Conservation (phyloP, 495 filamentous ascomycete genomes). For the Sordaria brevicollis region DNA sequence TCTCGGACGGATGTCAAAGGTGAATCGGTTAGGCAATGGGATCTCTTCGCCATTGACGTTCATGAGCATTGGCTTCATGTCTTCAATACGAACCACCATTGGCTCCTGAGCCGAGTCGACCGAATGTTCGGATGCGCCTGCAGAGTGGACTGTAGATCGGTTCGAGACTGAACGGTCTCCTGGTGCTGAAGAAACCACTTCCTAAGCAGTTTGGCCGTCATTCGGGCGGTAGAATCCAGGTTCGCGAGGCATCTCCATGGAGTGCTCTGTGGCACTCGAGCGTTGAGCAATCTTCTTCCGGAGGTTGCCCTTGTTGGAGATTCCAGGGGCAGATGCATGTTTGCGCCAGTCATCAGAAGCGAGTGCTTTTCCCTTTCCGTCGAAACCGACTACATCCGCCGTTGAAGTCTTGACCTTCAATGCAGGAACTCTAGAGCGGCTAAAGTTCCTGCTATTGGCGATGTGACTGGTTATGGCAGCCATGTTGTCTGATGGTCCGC, state of each 20-base stretch:
- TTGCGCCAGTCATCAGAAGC: slow-evolving; percentile 21
- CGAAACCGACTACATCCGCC: slow-evolving; percentile 1
- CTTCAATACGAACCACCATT: slow-evolving; percentile 7
- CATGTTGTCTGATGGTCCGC: slow-evolving; percentile 3
- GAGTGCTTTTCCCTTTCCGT: slow-evolving; percentile 11
- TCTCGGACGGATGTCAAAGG: slow-evolving; percentile 11
- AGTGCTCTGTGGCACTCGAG: slow-evolving; percentile 2
- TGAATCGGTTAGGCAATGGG: slow-evolving; percentile 13
- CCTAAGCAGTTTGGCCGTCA: slow-evolving; percentile 9
- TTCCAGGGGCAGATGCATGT: neutral
- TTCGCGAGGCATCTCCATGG: neutral
- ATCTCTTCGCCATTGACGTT: slow-evolving; percentile 15
- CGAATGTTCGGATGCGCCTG: neutral
- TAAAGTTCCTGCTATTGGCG: neutral
- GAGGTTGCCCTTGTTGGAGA: neutral
- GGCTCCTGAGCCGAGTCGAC: neutral
- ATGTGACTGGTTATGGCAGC: neutral
- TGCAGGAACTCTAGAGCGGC: slow-evolving; percentile 3
- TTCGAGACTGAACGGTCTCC: neutral
- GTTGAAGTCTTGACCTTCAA: slow-evolving; percentile 8
- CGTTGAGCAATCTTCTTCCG: neutral
- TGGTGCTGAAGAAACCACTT: slow-evolving; percentile 13
- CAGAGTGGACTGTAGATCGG: neutral
- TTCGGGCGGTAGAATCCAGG: slow-evolving; percentile 7
- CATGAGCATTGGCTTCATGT: slow-evolving; percentile 10